Conservation (phyloP, 345 rosid species). For the Euphorbia peplus region DNA sequence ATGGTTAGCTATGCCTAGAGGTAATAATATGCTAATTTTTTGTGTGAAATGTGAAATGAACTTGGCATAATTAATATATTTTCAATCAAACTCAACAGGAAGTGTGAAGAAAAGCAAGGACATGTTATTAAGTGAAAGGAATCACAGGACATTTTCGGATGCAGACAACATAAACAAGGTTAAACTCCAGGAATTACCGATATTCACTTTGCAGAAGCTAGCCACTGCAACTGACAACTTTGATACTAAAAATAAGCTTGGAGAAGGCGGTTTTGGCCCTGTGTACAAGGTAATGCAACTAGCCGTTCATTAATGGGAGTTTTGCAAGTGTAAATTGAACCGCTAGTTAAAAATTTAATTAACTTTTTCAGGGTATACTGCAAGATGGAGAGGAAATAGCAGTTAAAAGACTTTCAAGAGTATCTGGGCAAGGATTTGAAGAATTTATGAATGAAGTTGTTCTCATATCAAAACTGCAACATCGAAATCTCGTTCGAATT, state of each 20-base stretch:
- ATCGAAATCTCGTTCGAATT: slow-evolving; percentile 24
- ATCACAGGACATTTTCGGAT: not conserved
- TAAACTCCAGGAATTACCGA: slow-evolving; percentile 24
- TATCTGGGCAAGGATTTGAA: slow-evolving; percentile 29
- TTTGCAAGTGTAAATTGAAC: not conserved
- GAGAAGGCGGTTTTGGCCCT: slow-evolving; percentile 44
- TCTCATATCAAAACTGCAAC: slow-evolving; percentile 38
- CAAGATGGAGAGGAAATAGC: slow-evolving; percentile 35
- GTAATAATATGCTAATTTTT: slow-evolving; percentile 7
- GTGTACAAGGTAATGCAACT: slow-evolving; percentile 34
- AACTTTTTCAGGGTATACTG: slow-evolving; percentile 14
- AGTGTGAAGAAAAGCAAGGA: not conserved
- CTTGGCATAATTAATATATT: not conserved
- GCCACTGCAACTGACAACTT: slow-evolving; percentile 32
- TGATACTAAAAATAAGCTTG: slow-evolving; percentile 24
- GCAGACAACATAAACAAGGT: not conserved
- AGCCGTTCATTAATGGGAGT: not conserved
- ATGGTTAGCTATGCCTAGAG: slow-evolving; percentile 20
- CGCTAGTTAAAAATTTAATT: not conserved
- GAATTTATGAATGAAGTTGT: slow-evolving; percentile 42
- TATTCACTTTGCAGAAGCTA: slow-evolving; percentile 25
- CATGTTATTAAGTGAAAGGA: not conserved
- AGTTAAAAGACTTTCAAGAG: slow-evolving; percentile 33
- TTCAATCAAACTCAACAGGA: not conserved
- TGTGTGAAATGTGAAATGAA: too few species aligned